Evolutionary conservation across 1,284 basidiomycete genomes (phyloP), one percentile per base, ranked within the genome.

Genomic region (Moesziomyces sp.): DNA sequence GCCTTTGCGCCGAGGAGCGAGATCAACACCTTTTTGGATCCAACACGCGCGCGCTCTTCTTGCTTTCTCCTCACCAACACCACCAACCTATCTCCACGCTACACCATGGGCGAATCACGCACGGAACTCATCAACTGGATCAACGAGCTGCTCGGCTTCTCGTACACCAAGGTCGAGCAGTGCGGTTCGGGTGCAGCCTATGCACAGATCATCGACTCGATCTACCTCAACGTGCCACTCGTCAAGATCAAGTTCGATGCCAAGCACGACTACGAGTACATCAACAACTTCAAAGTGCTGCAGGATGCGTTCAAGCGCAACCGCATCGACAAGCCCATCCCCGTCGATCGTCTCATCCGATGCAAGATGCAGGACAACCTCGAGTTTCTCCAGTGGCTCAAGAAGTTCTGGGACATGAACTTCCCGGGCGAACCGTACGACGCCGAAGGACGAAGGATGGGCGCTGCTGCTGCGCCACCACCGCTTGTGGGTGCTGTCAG

Each of bases 331-430:
- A 98, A 96, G 93, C 95, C 96, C 16, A 95, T 99, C 82, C 92
- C 89, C 1, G 92, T 99, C 28, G 95, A 97, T 76, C 91, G 88
- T 79, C 89, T 99, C 55, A 90, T 94, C 49, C 96, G 96, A 86
- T 99, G 96, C 88, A 98, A 98, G 87, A 99, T 99, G 96, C 97
- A 98, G 86, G 97, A 99, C 86, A 99, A 99, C 86, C 91, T 99
- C 77, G 97, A 99, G 85, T 99, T 99, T 86, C 85, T 96, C 59
- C 96, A 99, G 85, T 99, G 96, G 96, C 88, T 94, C 81, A 95
- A 95, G 84, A 91, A 92, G 56, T 97, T 91, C 86, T 99, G 97
- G 96, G 94, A 98, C 82, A 86, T 89, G 47, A 93, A 97, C 87
- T 95, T 90, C 83, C 89, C 90, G 5, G 96, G 95, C 0, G 91